Evolutionary conservation across 2,329 filamentous ascomycete species (phyloP).

Genomic region (Aspergillus clavatus): DNA sequence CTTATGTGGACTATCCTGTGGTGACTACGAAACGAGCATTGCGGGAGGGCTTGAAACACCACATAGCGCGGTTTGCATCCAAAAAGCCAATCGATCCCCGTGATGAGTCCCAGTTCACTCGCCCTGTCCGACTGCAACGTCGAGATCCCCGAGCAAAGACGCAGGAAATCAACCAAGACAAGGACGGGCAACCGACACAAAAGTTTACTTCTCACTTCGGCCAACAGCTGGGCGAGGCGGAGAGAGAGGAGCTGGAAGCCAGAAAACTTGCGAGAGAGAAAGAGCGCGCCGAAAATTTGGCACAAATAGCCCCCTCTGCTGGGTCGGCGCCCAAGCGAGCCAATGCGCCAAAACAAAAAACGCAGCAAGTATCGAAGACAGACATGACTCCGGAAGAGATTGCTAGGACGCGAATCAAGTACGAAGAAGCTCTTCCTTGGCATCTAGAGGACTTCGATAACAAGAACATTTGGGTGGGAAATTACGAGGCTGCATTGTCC

Average conservation of each 20-base stretch:
- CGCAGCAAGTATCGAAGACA: conserved; percentile 77
- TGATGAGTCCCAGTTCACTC: conserved; percentile 77
- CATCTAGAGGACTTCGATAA: conserved; percentile 94
- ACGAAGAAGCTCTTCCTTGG: conserved; percentile 95
- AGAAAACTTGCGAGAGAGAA: conserved; percentile 73
- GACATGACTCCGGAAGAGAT: conserved; percentile 70
- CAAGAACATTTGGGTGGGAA: conserved; percentile 89
- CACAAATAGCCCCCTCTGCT: conserved; percentile 83
- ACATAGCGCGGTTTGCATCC: conserved; percentile 76
- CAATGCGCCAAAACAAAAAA: conserved; percentile 67
- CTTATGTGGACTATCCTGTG: conserved; percentile 59
- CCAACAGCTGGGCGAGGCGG: conserved; percentile 61
- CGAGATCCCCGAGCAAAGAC: conserved; percentile 67
- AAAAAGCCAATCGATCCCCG: conserved; percentile 61
- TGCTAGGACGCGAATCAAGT: conserved; percentile 62
- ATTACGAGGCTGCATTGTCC: conserved; percentile 83
- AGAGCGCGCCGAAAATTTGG: conserved; percentile 78
- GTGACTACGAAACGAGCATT: conserved; percentile 78
- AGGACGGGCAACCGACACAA: conserved; percentile 31
- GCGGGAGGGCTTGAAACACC: conserved; percentile 74
- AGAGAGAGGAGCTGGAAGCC: conserved; percentile 55
- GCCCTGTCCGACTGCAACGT: conserved; percentile 82
- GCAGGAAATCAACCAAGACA: conserved; percentile 53
- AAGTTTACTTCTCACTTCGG: conserved; percentile 33
- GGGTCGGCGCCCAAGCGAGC: conserved; percentile 66